Conservation (phyloP, 2,329 filamentous ascomycete genomes). For the Hypocrella siamensis region DNA sequence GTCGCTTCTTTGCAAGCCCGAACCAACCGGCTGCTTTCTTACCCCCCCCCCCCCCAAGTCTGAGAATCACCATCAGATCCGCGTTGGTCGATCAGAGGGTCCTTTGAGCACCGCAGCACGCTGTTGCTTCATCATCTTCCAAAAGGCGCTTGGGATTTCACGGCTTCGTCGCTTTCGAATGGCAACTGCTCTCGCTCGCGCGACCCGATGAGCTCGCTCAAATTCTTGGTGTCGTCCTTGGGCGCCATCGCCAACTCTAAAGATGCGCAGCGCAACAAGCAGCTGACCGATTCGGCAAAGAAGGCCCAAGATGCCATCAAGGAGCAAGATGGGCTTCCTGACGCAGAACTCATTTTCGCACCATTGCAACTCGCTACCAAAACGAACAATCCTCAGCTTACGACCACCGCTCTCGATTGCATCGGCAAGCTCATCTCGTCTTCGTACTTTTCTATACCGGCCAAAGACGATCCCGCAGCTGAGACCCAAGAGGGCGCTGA, state of each 20-base stretch:
- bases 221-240: constrained; percentile 87
- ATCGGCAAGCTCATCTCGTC: constrained; percentile 99
- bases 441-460: constrained; percentile 80
- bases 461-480: constrained; percentile 22
- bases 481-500: constrained; percentile 21
- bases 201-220: constrained; percentile 75
- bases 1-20: too few species aligned
- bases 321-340: constrained; percentile 66
- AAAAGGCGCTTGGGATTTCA: not conserved
- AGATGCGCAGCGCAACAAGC: constrained; percentile 76
- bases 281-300: constrained; percentile 67
- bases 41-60: too few species aligned
- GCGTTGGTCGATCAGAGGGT: too few species aligned
- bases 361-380: constrained; percentile 83
- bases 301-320: constrained; percentile 77
- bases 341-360: constrained; percentile 82
- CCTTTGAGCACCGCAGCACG: too few species aligned
- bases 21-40: too few species aligned
- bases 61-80: too few species aligned
- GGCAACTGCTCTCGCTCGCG: constrained; percentile 23
- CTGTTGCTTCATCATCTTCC: not conserved
- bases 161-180: constrained; percentile 23
- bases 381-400: constrained; percentile 68
- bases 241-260: constrained; percentile 85
- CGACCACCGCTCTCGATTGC: constrained; percentile 85